Evolutionary conservation across 208 protist genomes (phyloP).

Genomic region (Lotmaria passim): DNA sequence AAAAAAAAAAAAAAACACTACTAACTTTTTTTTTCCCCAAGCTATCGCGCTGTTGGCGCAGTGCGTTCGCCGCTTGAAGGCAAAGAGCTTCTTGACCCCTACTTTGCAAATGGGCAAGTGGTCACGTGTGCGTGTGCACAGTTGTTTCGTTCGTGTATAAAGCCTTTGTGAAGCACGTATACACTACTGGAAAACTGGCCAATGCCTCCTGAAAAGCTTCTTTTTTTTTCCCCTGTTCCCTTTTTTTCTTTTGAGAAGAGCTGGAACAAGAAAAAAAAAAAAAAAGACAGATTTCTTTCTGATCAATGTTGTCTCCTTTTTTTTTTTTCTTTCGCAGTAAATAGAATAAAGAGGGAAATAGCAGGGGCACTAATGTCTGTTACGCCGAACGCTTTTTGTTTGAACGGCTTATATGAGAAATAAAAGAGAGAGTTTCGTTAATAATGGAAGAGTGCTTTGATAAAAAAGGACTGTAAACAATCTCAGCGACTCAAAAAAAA

Average conservation of each 20-base stretch:
- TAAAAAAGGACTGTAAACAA: not conserved
- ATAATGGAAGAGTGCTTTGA: constrained; percentile 2
- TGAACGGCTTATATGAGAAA: constrained; percentile 5
- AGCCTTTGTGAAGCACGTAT: constrained; percentile 4
- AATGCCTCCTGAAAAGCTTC: not conserved
- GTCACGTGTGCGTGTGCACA: too few species aligned
- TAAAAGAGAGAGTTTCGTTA: constrained; percentile 1
- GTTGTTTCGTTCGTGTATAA: not conserved
- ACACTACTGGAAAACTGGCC: not conserved
- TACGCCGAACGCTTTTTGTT: too few species aligned
- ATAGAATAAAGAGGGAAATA: too few species aligned
- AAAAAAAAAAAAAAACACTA: constrained; percentile 8
- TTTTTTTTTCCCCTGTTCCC: too few species aligned
- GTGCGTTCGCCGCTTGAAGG: too few species aligned
- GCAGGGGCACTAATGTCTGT: too few species aligned
- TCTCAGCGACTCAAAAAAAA: constrained; percentile 3
- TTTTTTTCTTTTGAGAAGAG: not conserved
- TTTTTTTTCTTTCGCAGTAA: not conserved
- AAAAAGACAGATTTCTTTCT: not conserved
- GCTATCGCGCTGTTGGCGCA: too few species aligned
- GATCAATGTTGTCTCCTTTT: too few species aligned
- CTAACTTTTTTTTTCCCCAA: too few species aligned
- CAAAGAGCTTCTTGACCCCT: too few species aligned
- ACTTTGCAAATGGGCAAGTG: too few species aligned
- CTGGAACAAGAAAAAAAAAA: not conserved